These are phyloP conservation scores for Debaryomyces prosopidis DNA, from an alignment of 805 yeast genomes.

Conservation along the genomic window DNA sequence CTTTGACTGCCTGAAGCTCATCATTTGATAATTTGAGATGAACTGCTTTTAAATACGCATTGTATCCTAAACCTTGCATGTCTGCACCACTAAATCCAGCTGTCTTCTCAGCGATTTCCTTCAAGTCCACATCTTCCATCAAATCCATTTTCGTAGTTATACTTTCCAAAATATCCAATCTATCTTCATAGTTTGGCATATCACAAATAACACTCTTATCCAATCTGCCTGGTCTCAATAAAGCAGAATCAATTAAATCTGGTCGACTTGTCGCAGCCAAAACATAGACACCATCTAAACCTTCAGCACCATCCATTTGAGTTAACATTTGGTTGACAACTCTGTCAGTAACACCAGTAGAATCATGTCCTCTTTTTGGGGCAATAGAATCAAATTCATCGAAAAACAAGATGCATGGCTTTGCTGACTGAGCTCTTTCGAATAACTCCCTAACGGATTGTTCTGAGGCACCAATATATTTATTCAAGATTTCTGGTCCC, in stretches of 20 bases:
- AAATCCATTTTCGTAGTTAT: conserved; percentile 64
- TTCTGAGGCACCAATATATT: conserved; percentile 96
- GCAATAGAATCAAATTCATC: conserved; percentile 98
- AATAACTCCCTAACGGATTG: conserved; percentile 91
- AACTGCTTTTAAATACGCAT: conserved; percentile 86
- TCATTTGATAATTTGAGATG: conserved; percentile 62
- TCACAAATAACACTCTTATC: conserved; percentile 92
- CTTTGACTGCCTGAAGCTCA: conserved; percentile 24
- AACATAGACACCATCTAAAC: conserved; percentile 93
- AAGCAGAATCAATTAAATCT: conserved; percentile 91
- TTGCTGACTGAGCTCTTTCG: conserved; percentile 92
- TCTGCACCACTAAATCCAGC: conserved; percentile 94
- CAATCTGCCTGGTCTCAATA: conserved; percentile 92
- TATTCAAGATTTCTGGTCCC: conserved; percentile 94
- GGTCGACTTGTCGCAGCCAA: conserved; percentile 96
- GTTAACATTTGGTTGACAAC: conserved; percentile 96
- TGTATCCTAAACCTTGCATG: conserved; percentile 86
- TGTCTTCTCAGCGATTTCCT: conserved; percentile 55
- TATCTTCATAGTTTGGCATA: conserved; percentile 70
- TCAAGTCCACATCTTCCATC: conserved; percentile 49
- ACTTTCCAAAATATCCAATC: conserved; percentile 68
- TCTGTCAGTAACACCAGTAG: conserved; percentile 96
- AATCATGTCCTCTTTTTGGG: conserved; percentile 96
- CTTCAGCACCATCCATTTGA: conserved; percentile 99
- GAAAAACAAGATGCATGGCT: conserved; percentile 88